Percentiles rank a stretch among this genome's conserved stretches.
phyloP scores from a whole-genome alignment of 805 yeast genomes.

The Metschnikowia lachancei region DNA sequence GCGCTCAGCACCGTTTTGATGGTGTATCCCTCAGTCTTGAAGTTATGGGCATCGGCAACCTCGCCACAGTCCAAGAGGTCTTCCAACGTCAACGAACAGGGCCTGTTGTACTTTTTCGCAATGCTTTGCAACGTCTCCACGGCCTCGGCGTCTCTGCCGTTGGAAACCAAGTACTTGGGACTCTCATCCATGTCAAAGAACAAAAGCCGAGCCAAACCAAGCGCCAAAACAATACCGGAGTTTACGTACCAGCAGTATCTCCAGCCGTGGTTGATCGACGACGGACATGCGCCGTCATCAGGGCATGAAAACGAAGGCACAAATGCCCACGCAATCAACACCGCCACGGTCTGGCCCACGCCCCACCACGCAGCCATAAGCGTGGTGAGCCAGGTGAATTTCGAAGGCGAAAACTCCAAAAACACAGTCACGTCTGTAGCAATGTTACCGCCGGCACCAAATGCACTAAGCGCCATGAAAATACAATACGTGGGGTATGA shows the following conservation, averaged over 20 bases:
- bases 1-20: conserved; percentile 2
- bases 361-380: conserved; percentile 54
- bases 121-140: conserved; percentile 8
- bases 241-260: conserved; percentile 15
- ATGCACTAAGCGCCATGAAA: conserved; percentile 43
- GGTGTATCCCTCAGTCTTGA: conserved; percentile 5
- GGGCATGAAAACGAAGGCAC: conserved; percentile 42
- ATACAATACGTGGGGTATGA: conserved; percentile 50
- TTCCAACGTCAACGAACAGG: conserved; percentile 13
- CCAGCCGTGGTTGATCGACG: conserved; percentile 13
- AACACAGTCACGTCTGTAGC: conserved; percentile 54
- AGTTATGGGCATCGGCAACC: conserved; percentile 8
- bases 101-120: conserved; percentile 18
- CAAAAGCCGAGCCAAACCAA: conserved; percentile 9
- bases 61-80: conserved; percentile 17
- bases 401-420: conserved; percentile 51
- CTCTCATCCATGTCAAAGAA: conserved; percentile 13
- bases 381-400: conserved; percentile 50
- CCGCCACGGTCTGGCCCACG: conserved; percentile 46
- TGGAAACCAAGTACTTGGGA: conserved; percentile 15
- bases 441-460: conserved; percentile 57
- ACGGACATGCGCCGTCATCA: conserved; percentile 10
- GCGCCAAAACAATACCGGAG: conserved; percentile 10
- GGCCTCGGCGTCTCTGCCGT: conserved; percentile 15
- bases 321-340: conserved; percentile 54